A percentile compares a stretch with the other conserved stretches of the same genome.
Evolutionary conservation across 2,329 filamentous ascomycete genomes (phyloP).

Genomic region (Penicillium thymicola): DNA sequence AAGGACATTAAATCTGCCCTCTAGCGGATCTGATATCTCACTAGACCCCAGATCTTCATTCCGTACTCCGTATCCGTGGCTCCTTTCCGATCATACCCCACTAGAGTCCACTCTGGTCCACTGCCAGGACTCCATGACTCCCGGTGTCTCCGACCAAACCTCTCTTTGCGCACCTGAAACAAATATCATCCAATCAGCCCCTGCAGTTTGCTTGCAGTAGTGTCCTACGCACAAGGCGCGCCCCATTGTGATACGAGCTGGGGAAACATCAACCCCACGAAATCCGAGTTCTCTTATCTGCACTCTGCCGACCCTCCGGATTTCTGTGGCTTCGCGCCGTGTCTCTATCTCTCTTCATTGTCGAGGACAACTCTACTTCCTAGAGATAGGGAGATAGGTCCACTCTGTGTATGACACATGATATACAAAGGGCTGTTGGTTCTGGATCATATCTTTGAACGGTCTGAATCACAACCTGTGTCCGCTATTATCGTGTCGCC

Average conservation of each 20-base stretch:
- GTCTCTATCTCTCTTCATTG: background rate
- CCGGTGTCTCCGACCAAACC: background rate
- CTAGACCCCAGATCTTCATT: conserved; percentile 1
- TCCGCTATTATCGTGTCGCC: background rate
- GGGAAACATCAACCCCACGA: background rate
- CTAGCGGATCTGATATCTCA: background rate
- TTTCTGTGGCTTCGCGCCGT: background rate
- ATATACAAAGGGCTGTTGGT: background rate
- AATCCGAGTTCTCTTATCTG: conserved; percentile 1
- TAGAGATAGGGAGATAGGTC: background rate
- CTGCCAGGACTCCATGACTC: background rate
- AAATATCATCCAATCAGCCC: background rate
- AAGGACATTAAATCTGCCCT: background rate
- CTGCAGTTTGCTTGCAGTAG: background rate
- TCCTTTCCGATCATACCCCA: background rate
- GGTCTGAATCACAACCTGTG: background rate
- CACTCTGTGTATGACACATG: background rate
- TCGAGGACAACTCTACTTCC: background rate
- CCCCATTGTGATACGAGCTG: background rate
- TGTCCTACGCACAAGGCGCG: background rate
- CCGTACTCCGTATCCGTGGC: background rate
- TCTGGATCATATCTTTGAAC: background rate
- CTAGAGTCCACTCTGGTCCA: background rate
- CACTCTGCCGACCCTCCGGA: background rate
- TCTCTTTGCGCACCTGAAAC: background rate